A percentile compares a stretch with the other conserved stretches of the same genome.
Conservation (phyloP, 1,139 yeast species). For the Scheffersomyces insectosa region DNA sequence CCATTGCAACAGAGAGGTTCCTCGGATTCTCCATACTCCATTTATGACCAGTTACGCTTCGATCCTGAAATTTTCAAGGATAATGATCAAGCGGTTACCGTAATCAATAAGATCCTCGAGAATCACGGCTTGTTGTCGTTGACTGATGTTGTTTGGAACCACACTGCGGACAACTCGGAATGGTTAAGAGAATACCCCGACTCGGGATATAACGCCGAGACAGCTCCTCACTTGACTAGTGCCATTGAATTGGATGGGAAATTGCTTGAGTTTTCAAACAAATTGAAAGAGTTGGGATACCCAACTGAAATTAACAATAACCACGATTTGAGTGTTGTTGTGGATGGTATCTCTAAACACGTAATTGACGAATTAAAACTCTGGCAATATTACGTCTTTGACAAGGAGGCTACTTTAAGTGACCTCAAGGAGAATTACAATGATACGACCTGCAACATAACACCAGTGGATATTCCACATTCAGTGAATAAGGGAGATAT, state of each 20-base stretch:
- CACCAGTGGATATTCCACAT: conserved; percentile 32
- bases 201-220: conserved; percentile 78
- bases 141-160: conserved; percentile 93
- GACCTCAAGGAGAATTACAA: conserved; percentile 43
- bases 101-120: conserved; percentile 43
- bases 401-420: conserved; percentile 41
- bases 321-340: conserved; percentile 57
- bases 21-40: conserved; percentile 90
- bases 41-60: conserved; percentile 78
- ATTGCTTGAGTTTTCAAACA: conserved; percentile 62
- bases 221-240: conserved; percentile 84
- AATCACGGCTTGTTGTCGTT: conserved; percentile 68
- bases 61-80: conserved; percentile 64
- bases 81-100: conserved; percentile 30
- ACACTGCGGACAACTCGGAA: conserved; percentile 84
- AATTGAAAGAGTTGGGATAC: conserved; percentile 54
- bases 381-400: conserved; percentile 87
- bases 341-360: conserved; percentile 66
- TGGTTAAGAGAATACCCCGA: conserved; percentile 91
- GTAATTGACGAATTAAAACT: conserved; percentile 67
- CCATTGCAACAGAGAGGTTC: conserved; percentile 89
- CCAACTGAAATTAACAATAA: conserved; percentile 54
- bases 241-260: conserved; percentile 82
- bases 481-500: conserved; percentile 33
- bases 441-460: conserved; percentile 18